These are phyloP conservation scores for Kazachstania psychrophila DNA, from an alignment of 805 yeast species.

Conservation along the genomic window DNA sequence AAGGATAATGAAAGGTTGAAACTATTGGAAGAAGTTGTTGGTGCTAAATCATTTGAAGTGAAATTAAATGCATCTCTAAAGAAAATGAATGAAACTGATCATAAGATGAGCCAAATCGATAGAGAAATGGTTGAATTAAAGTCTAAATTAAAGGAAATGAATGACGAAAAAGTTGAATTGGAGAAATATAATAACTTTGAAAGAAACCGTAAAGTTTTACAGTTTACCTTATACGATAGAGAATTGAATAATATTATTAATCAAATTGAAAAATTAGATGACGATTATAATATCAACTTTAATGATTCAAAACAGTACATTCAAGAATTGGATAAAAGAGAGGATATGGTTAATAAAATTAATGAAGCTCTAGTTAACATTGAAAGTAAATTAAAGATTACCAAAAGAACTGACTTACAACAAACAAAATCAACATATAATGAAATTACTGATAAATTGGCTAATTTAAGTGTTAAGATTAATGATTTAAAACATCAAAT, in stretches of 20 bases:
- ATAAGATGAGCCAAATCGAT: slow-evolving; percentile 61
- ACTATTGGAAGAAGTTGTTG: slow-evolving; percentile 84
- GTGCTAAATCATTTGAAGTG: slow-evolving; percentile 82
- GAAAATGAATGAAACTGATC: slow-evolving; percentile 67
- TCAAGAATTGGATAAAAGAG: slow-evolving; percentile 52
- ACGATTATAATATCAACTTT: slow-evolving; percentile 42
- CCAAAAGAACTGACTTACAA: slow-evolving; percentile 43
- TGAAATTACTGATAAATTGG: slow-evolving; percentile 40
- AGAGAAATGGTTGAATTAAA: slow-evolving; percentile 64
- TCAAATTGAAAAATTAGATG: slow-evolving; percentile 53
- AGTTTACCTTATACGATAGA: slow-evolving; percentile 66
- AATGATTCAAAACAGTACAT: slow-evolving; percentile 47
- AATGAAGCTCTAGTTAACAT: slow-evolving; percentile 39
- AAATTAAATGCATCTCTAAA: slow-evolving; percentile 69
- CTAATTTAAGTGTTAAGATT: slow-evolving; percentile 41
- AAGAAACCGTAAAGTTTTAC: slow-evolving; percentile 57
- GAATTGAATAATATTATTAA: slow-evolving; percentile 57
- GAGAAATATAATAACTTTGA: slow-evolving; percentile 60
- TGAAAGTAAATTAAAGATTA: slow-evolving; percentile 41
- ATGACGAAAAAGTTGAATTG: slow-evolving; percentile 69
- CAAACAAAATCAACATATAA: slow-evolving; percentile 43
- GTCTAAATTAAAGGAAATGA: slow-evolving; percentile 66
- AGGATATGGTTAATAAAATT: slow-evolving; percentile 38
- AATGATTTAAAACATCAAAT: slow-evolving; percentile 35
- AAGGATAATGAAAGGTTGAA: slow-evolving; percentile 74